phyloP scores from a whole-genome alignment of 305 asterid species.

The Ajuga reptans region DNA sequence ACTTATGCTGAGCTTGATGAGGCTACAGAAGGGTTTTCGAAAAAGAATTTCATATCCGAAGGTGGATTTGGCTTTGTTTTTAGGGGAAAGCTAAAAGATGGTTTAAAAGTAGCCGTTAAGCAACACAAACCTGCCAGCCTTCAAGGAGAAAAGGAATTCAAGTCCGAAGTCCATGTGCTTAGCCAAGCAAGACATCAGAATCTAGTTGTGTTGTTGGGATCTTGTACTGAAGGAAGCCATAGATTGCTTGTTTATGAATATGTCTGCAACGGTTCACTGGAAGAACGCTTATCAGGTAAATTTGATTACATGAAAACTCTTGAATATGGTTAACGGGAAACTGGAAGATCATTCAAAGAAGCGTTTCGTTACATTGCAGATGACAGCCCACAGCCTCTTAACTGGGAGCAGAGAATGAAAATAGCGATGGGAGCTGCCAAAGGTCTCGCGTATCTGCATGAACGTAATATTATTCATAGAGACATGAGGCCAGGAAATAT shows the following conservation, averaged over 20 bases:
- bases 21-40: conserved; percentile 47
- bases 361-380: conserved; percentile 28
- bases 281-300: conserved; percentile 42
- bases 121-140: conserved; percentile 55
- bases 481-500: conserved; percentile 70
- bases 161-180: conserved; percentile 53
- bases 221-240: conserved; percentile 48
- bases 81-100: conserved; percentile 40
- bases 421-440: conserved; percentile 66
- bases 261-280: conserved; percentile 65
- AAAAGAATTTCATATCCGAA: conserved; percentile 45
- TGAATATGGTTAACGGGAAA: not conserved
- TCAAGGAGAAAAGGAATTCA: conserved; percentile 71
- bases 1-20: conserved; percentile 42
- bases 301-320: not conserved
- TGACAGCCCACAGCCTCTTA: conserved; percentile 25
- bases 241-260: conserved; percentile 66
- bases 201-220: conserved; percentile 59
- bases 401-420: conserved; percentile 58
- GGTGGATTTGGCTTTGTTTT: conserved; percentile 70
- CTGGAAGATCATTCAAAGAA: not conserved
- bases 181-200: conserved; percentile 64
- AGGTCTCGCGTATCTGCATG: conserved; percentile 57
- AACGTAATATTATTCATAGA: conserved; percentile 50
- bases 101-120: conserved; percentile 56